These are phyloP conservation scores for Mucor irregularis DNA, from an alignment of 371 early-diverging fungal genomes.

Conservation along the genomic window DNA sequence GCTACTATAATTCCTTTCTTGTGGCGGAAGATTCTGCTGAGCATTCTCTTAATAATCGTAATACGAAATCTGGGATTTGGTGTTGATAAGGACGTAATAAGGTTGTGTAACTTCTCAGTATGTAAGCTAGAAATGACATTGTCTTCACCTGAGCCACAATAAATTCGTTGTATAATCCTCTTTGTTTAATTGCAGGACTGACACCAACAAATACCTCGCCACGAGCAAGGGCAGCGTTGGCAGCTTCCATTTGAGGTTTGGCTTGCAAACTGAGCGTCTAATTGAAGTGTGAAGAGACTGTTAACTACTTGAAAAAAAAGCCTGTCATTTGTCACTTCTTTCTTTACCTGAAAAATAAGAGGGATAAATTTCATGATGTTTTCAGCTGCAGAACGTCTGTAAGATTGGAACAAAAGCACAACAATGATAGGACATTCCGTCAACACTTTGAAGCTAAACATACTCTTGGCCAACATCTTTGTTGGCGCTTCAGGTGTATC, in stretches of 20 bases:
- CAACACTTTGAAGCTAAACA: conserved; percentile 93
- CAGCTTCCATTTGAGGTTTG: conserved; percentile 72
- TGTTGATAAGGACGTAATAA: conserved; percentile 74
- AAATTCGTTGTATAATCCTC: conserved; percentile 77
- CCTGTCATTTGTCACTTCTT: too few relatives aligned
- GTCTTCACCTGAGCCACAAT: conserved; percentile 93
- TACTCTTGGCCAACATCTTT: conserved; percentile 71
- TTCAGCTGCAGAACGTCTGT: conserved; percentile 75
- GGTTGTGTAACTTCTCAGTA: conserved; percentile 77
- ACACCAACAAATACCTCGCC: conserved; percentile 82
- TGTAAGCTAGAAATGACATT: conserved; percentile 95
- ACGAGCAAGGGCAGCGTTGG: conserved; percentile 64
- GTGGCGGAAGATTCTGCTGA: conserved; percentile 93
- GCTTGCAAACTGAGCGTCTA: conserved; percentile 81
- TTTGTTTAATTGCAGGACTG: conserved; percentile 74
- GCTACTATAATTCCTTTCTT: conserved; percentile 96
- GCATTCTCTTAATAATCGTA: conserved; percentile 87
- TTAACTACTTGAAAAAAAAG: not conserved
- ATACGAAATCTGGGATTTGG: conserved; percentile 85
- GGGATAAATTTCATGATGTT: conserved; percentile 88
- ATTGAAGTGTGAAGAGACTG: not conserved
- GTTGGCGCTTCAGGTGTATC: conserved; percentile 62
- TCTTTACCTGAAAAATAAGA: conserved; percentile 76
- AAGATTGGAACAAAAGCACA: conserved; percentile 90
- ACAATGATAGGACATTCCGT: conserved; percentile 98